Evolutionary conservation across 1,284 basidiomycete genomes (phyloP).

Genomic region (Exobasidium cylindrosporum): DNA sequence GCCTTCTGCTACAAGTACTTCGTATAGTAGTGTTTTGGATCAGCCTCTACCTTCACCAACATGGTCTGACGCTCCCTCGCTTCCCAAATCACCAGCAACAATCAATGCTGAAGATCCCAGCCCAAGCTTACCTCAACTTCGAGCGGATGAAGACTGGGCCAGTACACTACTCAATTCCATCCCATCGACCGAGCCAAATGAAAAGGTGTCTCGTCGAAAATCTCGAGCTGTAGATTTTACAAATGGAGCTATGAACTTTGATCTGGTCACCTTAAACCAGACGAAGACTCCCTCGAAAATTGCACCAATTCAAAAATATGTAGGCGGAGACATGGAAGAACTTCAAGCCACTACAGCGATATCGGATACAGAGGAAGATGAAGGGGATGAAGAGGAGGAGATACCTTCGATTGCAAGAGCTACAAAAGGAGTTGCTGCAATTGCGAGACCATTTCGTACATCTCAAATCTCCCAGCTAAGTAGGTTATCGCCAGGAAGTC

Average conservation of each 20-base stretch:
- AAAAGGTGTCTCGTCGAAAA: background rate
- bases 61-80: constrained; percentile 17
- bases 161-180: background rate
- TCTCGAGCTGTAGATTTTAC: background rate
- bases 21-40: constrained; percentile 38
- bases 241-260: background rate
- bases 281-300: background rate
- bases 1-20: constrained; percentile 32
- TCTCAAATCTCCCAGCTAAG: background rate
- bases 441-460: background rate
- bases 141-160: constrained; percentile 10
- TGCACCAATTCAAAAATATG: background rate
- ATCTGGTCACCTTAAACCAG: background rate
- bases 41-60: constrained; percentile 21
- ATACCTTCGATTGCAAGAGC: background rate
- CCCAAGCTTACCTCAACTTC: background rate
- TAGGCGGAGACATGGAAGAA: background rate
- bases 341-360: background rate
- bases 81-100: constrained; percentile 8
- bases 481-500: background rate
- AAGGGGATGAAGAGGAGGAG: background rate
- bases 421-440: no score
- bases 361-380: background rate
- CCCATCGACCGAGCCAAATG: constrained; percentile 1
- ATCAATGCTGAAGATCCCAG: background rate